Conservation (phyloP, 2,329 filamentous ascomycete species). For the Aspergillus sergii region DNA sequence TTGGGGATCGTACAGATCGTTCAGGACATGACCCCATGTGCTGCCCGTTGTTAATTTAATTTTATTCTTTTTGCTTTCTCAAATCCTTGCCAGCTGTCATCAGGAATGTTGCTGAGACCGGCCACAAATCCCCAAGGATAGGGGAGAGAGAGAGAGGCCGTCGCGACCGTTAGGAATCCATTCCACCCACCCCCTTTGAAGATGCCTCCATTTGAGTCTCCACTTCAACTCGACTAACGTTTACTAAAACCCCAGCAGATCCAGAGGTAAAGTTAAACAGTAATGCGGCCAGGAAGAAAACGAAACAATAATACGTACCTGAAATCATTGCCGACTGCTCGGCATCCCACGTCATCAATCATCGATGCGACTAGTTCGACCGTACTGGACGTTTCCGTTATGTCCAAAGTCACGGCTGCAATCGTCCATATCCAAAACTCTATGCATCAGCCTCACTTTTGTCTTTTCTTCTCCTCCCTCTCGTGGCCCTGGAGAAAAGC, state of each 20-base stretch:
- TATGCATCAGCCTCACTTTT: slow-evolving; percentile 20
- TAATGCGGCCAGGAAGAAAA: background rate
- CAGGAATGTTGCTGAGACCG: slow-evolving; percentile 16
- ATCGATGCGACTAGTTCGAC: background rate
- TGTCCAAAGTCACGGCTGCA: slow-evolving; percentile 1
- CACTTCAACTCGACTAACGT: background rate
- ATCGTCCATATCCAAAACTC: background rate
- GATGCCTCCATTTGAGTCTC: background rate
- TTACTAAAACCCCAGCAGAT: slow-evolving; percentile 6
- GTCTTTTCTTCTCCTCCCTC: background rate
- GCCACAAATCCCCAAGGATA: slow-evolving; percentile 2
- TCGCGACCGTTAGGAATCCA: slow-evolving; percentile 8
- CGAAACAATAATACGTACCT: background rate
- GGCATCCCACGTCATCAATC: slow-evolving; percentile 14
- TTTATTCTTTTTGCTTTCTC: background rate
- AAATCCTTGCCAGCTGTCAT: slow-evolving; percentile 1
- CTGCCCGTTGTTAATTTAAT: background rate
- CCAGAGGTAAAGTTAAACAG: background rate
- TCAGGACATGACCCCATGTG: background rate
- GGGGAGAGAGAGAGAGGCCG: background rate
- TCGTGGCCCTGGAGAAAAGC: background rate
- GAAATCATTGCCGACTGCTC: background rate
- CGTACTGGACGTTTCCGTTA: background rate
- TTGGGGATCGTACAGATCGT: background rate
- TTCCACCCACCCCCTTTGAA: background rate